phyloP scores from a whole-genome alignment of 2,329 filamentous ascomycete genomes.

The Monilinia vaccinii-corymbosi region DNA sequence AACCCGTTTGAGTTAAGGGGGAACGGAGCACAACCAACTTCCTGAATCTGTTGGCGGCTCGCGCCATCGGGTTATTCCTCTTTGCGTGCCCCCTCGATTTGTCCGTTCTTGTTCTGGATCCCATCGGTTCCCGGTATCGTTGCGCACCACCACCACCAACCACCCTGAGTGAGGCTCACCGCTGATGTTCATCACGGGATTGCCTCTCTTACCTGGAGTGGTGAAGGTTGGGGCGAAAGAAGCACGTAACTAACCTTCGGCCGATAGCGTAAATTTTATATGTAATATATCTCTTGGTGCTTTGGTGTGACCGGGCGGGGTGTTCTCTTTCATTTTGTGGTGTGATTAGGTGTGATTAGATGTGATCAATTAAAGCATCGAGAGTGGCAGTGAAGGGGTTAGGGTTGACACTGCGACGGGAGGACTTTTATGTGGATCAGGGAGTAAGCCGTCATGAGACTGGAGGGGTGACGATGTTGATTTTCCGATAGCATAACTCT shows the following conservation, averaged over 20 bases:
- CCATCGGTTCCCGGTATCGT: too few species aligned
- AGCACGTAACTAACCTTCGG: neutral
- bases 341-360: neutral
- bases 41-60: too few species aligned
- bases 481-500: neutral
- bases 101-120: neutral
- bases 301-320: neutral
- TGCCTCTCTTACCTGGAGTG: neutral
- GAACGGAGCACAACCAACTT: neutral
- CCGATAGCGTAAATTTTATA: neutral
- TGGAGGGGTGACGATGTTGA: neutral
- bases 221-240: neutral
- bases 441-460: constrained; percentile 1
- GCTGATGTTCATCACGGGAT: constrained; percentile 3
- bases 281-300: neutral
- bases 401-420: neutral
- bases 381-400: neutral
- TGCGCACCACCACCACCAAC: too few species aligned
- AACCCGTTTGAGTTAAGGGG: neutral
- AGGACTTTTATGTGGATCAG: neutral
- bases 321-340: neutral
- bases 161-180: too few species aligned
- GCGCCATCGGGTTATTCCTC: neutral
- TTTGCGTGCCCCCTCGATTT: neutral
- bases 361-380: neutral